These are phyloP conservation scores for Fusarium chlamydosporum DNA, from an alignment of 2,329 filamentous ascomycete species.

Conservation along the genomic window DNA sequence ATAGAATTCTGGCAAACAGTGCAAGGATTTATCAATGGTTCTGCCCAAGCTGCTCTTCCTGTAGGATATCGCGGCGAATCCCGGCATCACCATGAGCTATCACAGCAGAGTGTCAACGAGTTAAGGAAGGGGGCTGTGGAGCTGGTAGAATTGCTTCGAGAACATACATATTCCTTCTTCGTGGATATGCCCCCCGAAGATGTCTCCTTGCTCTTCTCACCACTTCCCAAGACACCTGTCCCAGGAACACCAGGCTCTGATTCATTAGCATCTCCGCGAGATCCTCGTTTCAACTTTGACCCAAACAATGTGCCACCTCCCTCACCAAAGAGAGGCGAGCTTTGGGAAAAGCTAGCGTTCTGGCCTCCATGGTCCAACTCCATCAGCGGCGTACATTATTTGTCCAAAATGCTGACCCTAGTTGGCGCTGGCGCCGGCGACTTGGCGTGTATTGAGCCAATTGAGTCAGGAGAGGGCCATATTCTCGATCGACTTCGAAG, in stretches of 20 bases:
- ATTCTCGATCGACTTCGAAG: constrained; percentile 79
- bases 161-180: constrained; percentile 86
- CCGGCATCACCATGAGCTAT: constrained; percentile 83
- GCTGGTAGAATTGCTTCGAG: constrained; percentile 85
- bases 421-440: constrained; percentile 91
- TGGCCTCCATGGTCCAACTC: constrained; percentile 96
- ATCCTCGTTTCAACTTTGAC: constrained; percentile 85
- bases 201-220: constrained; percentile 87
- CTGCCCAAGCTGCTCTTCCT: constrained; percentile 83
- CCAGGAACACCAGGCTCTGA: constrained; percentile 53
- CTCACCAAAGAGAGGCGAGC: constrained; percentile 82
- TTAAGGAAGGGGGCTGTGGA: constrained; percentile 84
- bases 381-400: constrained; percentile 89
- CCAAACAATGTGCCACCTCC: constrained; percentile 80
- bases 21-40: constrained; percentile 89
- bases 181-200: constrained; percentile 91
- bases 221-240: constrained; percentile 73
- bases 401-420: constrained; percentile 83
- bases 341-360: constrained; percentile 95
- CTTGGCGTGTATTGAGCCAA: constrained; percentile 80
- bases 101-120: constrained; percentile 76
- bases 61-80: constrained; percentile 86
- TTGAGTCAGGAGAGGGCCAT: constrained; percentile 68
- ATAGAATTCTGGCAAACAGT: constrained; percentile 95
- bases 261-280: constrained; percentile 69